Evolutionary conservation across 331 rosid genomes (phyloP).

Genomic region (Quercus phellos): DNA sequence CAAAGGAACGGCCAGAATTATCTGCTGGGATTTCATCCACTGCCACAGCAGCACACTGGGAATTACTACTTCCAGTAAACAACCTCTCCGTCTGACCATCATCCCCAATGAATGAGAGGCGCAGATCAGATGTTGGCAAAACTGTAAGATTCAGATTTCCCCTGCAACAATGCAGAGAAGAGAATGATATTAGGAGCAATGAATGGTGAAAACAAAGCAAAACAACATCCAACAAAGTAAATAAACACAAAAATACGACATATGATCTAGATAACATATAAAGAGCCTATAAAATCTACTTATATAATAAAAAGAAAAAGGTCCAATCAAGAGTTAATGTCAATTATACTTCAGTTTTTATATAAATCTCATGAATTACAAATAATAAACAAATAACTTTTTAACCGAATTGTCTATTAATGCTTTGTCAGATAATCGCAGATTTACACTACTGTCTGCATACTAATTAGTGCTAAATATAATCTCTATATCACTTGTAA

Average conservation of each 20-base stretch:
- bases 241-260: background rate
- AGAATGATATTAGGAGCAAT: conserved; percentile 4
- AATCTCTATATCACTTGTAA: background rate
- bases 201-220: background rate
- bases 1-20: conserved; percentile 73
- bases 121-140: conserved; percentile 81
- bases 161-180: conserved; percentile 44
- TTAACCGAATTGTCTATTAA: background rate
- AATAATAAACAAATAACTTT: background rate
- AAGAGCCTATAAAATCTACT: background rate
- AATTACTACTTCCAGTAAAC: conserved; percentile 43
- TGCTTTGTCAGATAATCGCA: background rate
- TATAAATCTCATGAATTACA: background rate
- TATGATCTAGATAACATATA: background rate
- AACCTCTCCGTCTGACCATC: conserved; percentile 65
- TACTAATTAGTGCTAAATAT: background rate
- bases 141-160: conserved; percentile 72
- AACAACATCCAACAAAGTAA: background rate
- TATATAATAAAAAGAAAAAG: background rate
- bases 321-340: background rate
- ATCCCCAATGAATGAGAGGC: conserved; percentile 82
- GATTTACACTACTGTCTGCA: background rate
- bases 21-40: conserved; percentile 67
- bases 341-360: background rate
- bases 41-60: conserved; percentile 46